Evolutionary conservation across 2,329 filamentous ascomycete species (phyloP).

Genomic region (Mycosphaerella arachidis): DNA sequence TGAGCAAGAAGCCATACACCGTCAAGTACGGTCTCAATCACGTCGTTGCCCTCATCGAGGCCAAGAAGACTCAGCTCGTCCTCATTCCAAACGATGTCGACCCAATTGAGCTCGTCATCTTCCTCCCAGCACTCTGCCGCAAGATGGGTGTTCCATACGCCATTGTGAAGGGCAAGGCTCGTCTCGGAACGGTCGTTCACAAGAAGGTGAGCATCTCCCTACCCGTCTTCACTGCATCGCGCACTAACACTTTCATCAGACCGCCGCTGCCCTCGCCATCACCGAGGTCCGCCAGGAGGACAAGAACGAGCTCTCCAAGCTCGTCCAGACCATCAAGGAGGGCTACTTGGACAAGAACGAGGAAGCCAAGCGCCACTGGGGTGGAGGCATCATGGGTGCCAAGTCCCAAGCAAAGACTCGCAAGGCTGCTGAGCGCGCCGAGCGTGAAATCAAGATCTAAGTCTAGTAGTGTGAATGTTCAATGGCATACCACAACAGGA

Average conservation of each 20-base stretch:
- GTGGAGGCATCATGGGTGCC: conserved; percentile 97
- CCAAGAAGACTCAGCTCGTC: conserved; percentile 99
- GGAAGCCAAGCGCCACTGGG: conserved; percentile 88
- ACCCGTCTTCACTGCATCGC: neutral
- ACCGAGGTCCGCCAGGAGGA: conserved; percentile 98
- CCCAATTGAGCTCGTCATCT: conserved; percentile 98
- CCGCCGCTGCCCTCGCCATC: conserved; percentile 88
- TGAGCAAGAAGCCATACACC: conserved; percentile 98
- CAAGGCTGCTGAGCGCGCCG: conserved; percentile 93
- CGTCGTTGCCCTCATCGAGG: conserved; percentile 94
- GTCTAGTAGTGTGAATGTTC: neutral
- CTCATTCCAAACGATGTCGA: conserved; percentile 99
- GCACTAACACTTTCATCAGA: conserved; percentile 54
- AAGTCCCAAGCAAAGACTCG: conserved; percentile 76
- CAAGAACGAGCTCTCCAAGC: conserved; percentile 96
- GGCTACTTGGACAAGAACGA: conserved; percentile 96
- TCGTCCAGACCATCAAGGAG: conserved; percentile 94
- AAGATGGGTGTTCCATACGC: conserved; percentile 99
- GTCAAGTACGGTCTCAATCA: conserved; percentile 99
- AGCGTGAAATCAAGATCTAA: conserved; percentile 97
- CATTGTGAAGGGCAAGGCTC: conserved; percentile 99
- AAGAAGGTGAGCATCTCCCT: conserved; percentile 73
- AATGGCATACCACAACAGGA: conserved; percentile 13
- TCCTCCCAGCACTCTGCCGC: conserved; percentile 97
- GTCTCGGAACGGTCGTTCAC: conserved; percentile 97